Percentiles rank a stretch among this genome's conserved stretches.
These are phyloP conservation scores for Poronia punctata DNA, from an alignment of 495 filamentous ascomycete species.

Conservation along the genomic window DNA sequence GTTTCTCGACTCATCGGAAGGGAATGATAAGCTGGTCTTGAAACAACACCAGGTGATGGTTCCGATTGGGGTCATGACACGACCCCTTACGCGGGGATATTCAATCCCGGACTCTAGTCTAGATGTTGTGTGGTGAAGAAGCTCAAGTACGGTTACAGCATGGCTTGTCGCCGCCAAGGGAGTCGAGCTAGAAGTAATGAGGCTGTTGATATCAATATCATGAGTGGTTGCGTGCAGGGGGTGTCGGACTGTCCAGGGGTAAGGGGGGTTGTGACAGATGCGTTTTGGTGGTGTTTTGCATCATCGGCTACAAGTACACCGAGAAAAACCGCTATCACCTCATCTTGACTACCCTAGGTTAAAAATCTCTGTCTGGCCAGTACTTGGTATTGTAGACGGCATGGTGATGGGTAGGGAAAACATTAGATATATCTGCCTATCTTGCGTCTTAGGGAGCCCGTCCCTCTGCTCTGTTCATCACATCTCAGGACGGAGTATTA, in stretches of 20 bases:
- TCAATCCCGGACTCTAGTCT: constrained; percentile 7
- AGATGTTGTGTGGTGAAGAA: neutral
- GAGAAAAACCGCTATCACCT: no score
- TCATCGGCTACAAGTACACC: constrained; percentile 20
- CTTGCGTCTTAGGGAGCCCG: no score
- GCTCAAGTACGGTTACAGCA: constrained; percentile 9
- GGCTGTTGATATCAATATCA: neutral
- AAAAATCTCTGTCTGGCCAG: no score
- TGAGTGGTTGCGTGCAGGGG: constrained; percentile 9
- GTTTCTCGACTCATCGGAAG: constrained; percentile 18
- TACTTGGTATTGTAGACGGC: no score
- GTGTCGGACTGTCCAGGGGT: constrained; percentile 20
- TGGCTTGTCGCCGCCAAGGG: constrained; percentile 9
- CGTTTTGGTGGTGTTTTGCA: constrained; percentile 43
- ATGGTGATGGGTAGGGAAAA: no score
- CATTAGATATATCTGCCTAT: no score
- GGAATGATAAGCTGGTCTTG: constrained; percentile 35
- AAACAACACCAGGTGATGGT: constrained; percentile 37
- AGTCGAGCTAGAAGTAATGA: constrained; percentile 8
- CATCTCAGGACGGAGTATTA: no score
- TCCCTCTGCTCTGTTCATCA: no score
- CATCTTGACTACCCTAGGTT: no score
- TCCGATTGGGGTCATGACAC: constrained; percentile 23
- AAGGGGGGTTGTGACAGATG: constrained; percentile 38
- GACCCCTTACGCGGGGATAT: constrained; percentile 7